Conservation (phyloP, 2,329 filamentous ascomycete species). For the Teratosphaeria viscida region DNA sequence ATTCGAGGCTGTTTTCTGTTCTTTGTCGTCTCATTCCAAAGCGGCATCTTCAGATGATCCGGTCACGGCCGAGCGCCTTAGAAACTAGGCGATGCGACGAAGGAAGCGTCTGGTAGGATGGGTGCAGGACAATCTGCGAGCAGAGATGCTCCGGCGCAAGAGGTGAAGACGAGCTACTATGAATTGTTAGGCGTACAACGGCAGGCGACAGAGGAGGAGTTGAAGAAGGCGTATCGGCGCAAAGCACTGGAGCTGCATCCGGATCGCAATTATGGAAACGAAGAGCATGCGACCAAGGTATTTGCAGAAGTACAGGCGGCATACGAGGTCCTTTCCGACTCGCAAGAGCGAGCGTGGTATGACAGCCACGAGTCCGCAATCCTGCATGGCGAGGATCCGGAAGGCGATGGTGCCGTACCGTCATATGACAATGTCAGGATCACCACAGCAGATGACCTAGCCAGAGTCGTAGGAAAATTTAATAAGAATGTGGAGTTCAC, state of each 20-base stretch:
- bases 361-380: slow-evolving; percentile 87
- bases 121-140: slow-evolving; percentile 36
- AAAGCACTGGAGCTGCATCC: slow-evolving; percentile 92
- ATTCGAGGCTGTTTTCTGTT: neutral
- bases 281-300: slow-evolving; percentile 67
- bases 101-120: slow-evolving; percentile 23
- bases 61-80: neutral
- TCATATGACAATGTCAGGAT: slow-evolving; percentile 61
- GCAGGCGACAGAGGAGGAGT: slow-evolving; percentile 73
- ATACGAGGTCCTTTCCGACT: slow-evolving; percentile 91
- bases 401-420: slow-evolving; percentile 41
- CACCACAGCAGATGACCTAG: slow-evolving; percentile 71
- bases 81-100: neutral
- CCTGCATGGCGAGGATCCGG: slow-evolving; percentile 53
- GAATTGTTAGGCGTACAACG: slow-evolving; percentile 66
- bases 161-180: slow-evolving; percentile 68
- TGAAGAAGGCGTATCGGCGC: slow-evolving; percentile 84
- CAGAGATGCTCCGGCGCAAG: slow-evolving; percentile 14
- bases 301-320: slow-evolving; percentile 91
- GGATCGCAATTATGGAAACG: slow-evolving; percentile 82
- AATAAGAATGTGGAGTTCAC: slow-evolving; percentile 67
- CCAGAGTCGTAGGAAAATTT: slow-evolving; percentile 69
- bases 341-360: slow-evolving; percentile 95
- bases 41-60: neutral
- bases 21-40: too few relatives aligned